Base-by-base conservation (phyloP, 2,329 filamentous ascomycete species). In the Phialocephala subalpina region DNA sequence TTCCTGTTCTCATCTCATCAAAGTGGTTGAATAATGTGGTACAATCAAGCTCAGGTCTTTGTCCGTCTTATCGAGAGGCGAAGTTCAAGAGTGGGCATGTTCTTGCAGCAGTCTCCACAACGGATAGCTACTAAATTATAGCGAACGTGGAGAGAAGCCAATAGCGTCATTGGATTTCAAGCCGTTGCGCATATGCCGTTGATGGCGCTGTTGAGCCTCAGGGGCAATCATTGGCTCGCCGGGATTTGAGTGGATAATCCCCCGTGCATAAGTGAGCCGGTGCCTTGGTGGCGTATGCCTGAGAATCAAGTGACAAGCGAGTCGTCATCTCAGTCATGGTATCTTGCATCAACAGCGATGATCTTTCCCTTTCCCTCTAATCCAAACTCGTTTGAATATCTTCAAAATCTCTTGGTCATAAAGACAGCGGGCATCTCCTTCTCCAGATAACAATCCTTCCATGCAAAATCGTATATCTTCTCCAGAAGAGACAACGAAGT, bases 401-500 rank as follows among this genome's bases (percentile, higher is more conserved):
- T 49, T 49, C n/a, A 22, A 22, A 49, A 49, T 49, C 45, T 49
- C 45, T 49, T 49, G 45, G n/a, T 49, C n/a, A 49, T 22, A 9
- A 49, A 22, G n/a, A 49, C 20, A 25, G 20, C 45, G 4, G 12
- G 40, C 14, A 42, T 42, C 40, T 18, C 40, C 14, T 3, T 25
- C 11, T 25, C n/a, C 9, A 49, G 45, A 49, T 22, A 12, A 25
- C 45, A 18, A 25, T 22, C 2, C 11, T 22, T 49, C 42, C 12
- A 45, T 7, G 20, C 20, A 4, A n/a, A 8, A 22, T 22, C n/a
- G 45, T 49, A 49, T 49, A 22, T 49, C 45, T 49, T 11, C 45
- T 49, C 45, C 45, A 49, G 22, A 49, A 49, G 18, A 25, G 45
- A 49, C 45, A 49, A 22, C n/a, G 11, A 22, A 22, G n/a, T 49